A percentile compares a stretch with the other conserved stretches of the same genome.
These are phyloP conservation scores for Exophiala alcalophila DNA, from an alignment of 2,329 filamentous ascomycete genomes.

Conservation along the genomic window DNA sequence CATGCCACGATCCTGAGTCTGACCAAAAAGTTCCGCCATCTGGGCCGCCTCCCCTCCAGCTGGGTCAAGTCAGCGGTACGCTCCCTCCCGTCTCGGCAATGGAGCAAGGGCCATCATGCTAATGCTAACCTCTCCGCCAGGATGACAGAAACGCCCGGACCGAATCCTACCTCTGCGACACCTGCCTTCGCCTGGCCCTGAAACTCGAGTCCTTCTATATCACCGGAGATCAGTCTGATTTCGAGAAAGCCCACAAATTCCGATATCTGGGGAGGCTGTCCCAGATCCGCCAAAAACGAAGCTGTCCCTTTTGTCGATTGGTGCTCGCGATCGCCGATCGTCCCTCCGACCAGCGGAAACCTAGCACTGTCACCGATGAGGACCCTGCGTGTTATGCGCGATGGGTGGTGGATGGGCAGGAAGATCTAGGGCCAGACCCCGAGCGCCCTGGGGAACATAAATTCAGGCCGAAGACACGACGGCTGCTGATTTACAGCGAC, in stretches of 20 bases:
- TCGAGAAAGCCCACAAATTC: slow-evolving; percentile 22
- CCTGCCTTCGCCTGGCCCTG: slow-evolving; percentile 25
- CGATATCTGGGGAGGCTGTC: slow-evolving; percentile 28
- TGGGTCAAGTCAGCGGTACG: slow-evolving; percentile 23
- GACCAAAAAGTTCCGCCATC: slow-evolving; percentile 26
- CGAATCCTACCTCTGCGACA: slow-evolving; percentile 30
- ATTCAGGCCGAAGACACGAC: slow-evolving; percentile 25
- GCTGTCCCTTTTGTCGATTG: slow-evolving; percentile 30
- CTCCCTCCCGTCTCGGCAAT: not conserved
- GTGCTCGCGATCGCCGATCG: slow-evolving; percentile 30
- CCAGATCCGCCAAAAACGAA: slow-evolving; percentile 23
- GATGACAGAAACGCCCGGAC: slow-evolving; percentile 15
- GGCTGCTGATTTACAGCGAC: slow-evolving; percentile 30
- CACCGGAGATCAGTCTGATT: slow-evolving; percentile 19
- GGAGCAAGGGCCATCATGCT: too few relatives aligned
- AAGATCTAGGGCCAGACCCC: slow-evolving; percentile 23
- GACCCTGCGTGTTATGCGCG: slow-evolving; percentile 28
- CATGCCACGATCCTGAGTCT: slow-evolving; percentile 21
- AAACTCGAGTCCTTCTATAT: slow-evolving; percentile 28
- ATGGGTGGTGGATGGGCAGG: slow-evolving; percentile 31
- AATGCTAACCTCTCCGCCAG: too few relatives aligned
- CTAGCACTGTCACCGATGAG: slow-evolving; percentile 24
- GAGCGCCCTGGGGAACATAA: slow-evolving; percentile 19
- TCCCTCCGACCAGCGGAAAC: slow-evolving; percentile 28
- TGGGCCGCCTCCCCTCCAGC: slow-evolving; percentile 24